Evolutionary conservation across 2,329 filamentous ascomycete genomes (phyloP), one percentile per base, ranked within the genome.

Genomic region (Monilinia aucupariae): DNA sequence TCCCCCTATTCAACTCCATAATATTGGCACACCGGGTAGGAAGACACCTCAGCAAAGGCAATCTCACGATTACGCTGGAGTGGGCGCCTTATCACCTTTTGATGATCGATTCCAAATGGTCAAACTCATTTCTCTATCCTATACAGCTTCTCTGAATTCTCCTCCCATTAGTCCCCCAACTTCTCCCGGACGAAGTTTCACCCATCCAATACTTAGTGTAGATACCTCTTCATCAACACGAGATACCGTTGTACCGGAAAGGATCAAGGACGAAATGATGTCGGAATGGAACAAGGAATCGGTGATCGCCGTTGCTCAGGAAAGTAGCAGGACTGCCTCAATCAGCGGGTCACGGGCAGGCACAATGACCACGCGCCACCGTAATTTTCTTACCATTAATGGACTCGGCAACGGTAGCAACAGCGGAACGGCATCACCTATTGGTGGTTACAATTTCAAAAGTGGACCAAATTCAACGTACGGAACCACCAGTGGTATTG

Each of bases 211-310:
- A 6, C 75, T 90, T 20, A 81, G 79, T 54, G 73, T 81, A 75
- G 60, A 78, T 72, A 65, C 74, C 79, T 68, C 79, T 70, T 54
- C 70, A 67, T 64, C 73, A 59, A 73, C 78, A 27, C 71, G 72
- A 5, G 78, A 81, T 43, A 75, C 77, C n/a, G 81, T 87, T 63
- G 78, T 96, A 2, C 89, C 91, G 0, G 74, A 78, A 20, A 80
- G 79, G 34, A 84, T 91, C 68, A 85, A 82, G 67, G 90, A 94
- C 66, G 83, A 90, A 68, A 90, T 97, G 83, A 78, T 91, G 63
- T 79, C 83, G 25, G 84, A 90, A 54, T 97, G 93, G 93, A 88
- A 85, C 47, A 86, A 87, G 71, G 92, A 96, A 27, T 77, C 80
- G 17, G 89, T 89, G 39, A 78, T 94, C 59, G 83, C 86, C 13